Evolutionary conservation across 176 grass and related monocot species (phyloP).

Genomic region (Raddia distichophylla): DNA sequence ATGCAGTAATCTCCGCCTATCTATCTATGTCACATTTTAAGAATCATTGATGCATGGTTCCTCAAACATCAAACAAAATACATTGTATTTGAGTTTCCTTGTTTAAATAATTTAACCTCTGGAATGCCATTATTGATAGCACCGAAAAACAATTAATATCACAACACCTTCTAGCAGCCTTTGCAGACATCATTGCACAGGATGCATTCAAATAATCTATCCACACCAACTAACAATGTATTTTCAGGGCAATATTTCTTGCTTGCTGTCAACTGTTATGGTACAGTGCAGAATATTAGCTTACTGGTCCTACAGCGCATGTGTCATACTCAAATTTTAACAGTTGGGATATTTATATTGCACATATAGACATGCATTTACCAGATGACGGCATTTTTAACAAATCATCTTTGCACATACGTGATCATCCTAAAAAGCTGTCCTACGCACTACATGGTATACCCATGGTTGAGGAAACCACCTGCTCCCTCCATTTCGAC

Average conservation of each 20-base stretch:
- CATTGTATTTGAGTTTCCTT: not conserved
- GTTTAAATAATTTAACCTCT: not conserved
- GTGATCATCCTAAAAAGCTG: not conserved
- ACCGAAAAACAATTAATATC: not conserved
- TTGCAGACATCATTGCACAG: not conserved
- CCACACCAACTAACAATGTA: not conserved
- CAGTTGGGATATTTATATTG: not conserved
- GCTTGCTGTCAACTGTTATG: not conserved
- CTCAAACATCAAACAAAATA: not conserved
- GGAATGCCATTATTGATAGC: not conserved
- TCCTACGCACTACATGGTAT: not conserved
- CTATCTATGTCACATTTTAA: not conserved
- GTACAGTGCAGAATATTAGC: not conserved
- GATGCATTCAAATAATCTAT: not conserved
- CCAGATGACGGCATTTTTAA: not conserved
- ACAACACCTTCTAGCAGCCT: not conserved
- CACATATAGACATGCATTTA: not conserved
- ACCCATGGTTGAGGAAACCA: slow-evolving; percentile 23
- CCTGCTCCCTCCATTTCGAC: slow-evolving; percentile 75
- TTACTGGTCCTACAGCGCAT: not conserved
- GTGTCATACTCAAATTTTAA: not conserved
- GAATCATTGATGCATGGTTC: not conserved
- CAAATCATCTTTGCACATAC: slow-evolving; percentile 7
- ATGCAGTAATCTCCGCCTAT: not conserved
- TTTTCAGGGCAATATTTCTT: not conserved